A percentile compares a stretch with the other conserved stretches of the same genome.
Evolutionary conservation across 345 rosid species (phyloP).

Genomic region (Pistacia atlantica): DNA sequence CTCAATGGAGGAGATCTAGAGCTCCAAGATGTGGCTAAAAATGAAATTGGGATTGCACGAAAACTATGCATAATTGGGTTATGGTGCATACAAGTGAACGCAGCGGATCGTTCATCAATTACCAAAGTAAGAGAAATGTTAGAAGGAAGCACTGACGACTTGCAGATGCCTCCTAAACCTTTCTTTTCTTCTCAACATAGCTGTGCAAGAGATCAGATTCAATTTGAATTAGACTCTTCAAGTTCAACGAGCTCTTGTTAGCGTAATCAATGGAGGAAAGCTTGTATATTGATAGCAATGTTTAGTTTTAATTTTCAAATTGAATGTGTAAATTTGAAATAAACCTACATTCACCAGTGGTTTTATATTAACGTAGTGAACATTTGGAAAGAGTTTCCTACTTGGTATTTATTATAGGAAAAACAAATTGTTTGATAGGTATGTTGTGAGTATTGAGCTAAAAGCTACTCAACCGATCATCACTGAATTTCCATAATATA

Average conservation of each 20-base stretch:
- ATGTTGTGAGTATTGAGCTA: too few species aligned
- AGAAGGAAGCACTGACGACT: conserved; percentile 13
- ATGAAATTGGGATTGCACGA: neutral
- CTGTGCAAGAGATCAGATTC: neutral
- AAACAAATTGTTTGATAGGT: too few species aligned
- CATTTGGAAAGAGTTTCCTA: too few species aligned
- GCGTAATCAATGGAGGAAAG: neutral
- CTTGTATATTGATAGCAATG: neutral
- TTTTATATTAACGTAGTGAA: too few species aligned
- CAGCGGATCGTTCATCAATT: conserved; percentile 10
- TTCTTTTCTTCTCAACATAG: conserved; percentile 22
- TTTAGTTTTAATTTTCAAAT: too few species aligned
- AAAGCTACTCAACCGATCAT: too few species aligned
- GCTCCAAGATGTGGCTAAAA: neutral
- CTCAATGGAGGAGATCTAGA: conserved; percentile 3
- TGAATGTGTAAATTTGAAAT: too few species aligned
- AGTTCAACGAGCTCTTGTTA: neutral
- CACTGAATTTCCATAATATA: too few species aligned
- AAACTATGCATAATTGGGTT: conserved; percentile 6
- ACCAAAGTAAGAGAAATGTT: conserved; percentile 16
- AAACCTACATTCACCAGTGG: too few species aligned
- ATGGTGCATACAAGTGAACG: conserved; percentile 10
- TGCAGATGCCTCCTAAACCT: conserved; percentile 38
- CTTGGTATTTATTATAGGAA: too few species aligned
- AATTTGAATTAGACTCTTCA: neutral